phyloP scores from a whole-genome alignment of 1,284 basidiomycete genomes.

The Leccinum solheimii region DNA sequence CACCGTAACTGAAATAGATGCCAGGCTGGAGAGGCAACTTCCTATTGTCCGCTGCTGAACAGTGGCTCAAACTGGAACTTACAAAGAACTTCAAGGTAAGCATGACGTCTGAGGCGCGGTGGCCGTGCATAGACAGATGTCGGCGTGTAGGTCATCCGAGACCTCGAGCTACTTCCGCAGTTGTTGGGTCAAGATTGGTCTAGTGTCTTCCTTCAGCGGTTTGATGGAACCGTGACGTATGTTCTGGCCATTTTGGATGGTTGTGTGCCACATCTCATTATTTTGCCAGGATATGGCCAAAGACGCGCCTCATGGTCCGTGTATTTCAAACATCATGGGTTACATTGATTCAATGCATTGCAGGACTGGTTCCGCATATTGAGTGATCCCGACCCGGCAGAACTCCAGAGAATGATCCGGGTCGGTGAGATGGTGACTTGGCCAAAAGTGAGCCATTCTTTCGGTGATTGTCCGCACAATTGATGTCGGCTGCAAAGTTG shows the following conservation, averaged over 20 bases:
- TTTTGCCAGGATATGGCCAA: constrained; percentile 77
- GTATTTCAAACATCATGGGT: not conserved
- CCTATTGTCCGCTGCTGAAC: constrained; percentile 86
- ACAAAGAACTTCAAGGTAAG: constrained; percentile 90
- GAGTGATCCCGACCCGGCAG: constrained; percentile 78
- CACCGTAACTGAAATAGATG: not conserved
- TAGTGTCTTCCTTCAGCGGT: constrained; percentile 88
- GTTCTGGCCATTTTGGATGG: constrained; percentile 28
- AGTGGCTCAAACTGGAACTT: constrained; percentile 91
- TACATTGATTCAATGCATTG: constrained; percentile 8
- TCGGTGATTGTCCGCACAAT: not conserved
- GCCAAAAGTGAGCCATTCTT: constrained; percentile 71
- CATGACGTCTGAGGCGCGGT: not conserved
- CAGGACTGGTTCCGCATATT: constrained; percentile 85
- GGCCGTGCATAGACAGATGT: not conserved
- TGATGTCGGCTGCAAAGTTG: constrained; percentile 49
- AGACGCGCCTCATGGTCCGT: constrained; percentile 70
- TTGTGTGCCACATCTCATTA: constrained; percentile 34
- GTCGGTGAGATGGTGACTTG: constrained; percentile 92
- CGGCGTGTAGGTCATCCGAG: constrained; percentile 72
- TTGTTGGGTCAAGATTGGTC: constrained; percentile 94
- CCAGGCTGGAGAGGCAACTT: constrained; percentile 96
- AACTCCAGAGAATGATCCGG: constrained; percentile 80
- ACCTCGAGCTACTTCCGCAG: constrained; percentile 88
- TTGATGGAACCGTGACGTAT: constrained; percentile 81